Conservation (phyloP, 148 eudicot genomes). For the Cornus florida region DNA sequence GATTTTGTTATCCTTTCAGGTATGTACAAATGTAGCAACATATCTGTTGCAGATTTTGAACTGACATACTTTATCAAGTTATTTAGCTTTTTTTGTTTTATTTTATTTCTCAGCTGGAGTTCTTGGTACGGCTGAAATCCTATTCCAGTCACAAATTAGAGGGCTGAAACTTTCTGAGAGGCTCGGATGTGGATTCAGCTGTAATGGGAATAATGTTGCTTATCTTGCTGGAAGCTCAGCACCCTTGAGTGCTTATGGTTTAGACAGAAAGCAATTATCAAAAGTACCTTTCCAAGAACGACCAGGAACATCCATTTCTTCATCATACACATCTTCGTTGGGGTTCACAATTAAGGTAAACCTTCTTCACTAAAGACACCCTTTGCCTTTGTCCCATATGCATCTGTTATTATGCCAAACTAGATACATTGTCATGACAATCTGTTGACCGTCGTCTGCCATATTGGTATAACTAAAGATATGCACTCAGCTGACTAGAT, state of each 20-base stretch:
- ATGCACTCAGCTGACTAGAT: background rate
- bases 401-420: no score
- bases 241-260: slow-evolving; percentile 30
- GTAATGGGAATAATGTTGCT: slow-evolving; percentile 37
- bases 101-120: slow-evolving; percentile 29
- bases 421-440: background rate
- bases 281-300: slow-evolving; percentile 30
- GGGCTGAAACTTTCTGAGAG: slow-evolving; percentile 29
- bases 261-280: slow-evolving; percentile 18
- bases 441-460: no score
- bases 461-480: no score
- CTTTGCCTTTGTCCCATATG: no score
- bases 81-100: background rate
- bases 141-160: slow-evolving; percentile 30
- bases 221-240: slow-evolving; percentile 34
- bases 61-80: background rate
- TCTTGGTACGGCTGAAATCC: slow-evolving; percentile 29
- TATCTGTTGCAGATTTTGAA: background rate
- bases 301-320: slow-evolving; percentile 43
- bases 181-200: slow-evolving; percentile 37
- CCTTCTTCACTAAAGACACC: background rate
- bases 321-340: slow-evolving; percentile 35
- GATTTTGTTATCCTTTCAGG: slow-evolving; percentile 43
- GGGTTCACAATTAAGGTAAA: slow-evolving; percentile 40
- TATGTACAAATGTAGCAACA: background rate